Evolutionary conservation across 768 basidiomycete genomes (phyloP).

Genomic region (Tylopilus plumbeoviolaceoides): DNA sequence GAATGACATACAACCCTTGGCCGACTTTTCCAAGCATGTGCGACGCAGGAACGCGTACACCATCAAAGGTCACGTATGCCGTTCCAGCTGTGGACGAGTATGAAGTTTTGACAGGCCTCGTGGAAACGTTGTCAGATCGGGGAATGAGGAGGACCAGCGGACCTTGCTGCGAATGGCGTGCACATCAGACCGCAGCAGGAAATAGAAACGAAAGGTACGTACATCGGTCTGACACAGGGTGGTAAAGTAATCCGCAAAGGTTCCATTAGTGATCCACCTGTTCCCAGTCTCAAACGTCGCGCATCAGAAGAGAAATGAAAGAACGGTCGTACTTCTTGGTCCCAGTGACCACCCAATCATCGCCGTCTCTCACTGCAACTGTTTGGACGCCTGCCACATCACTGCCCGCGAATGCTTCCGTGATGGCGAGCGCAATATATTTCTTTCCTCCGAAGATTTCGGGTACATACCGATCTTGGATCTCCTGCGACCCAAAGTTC

Average conservation of each 20-base stretch:
- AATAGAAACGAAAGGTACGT: constrained; percentile 11
- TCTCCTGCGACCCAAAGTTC: constrained; percentile 78
- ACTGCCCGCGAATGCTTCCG: constrained; percentile 90
- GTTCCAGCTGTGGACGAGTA: constrained; percentile 93
- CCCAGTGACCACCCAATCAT: constrained; percentile 84
- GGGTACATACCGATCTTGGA: constrained; percentile 66
- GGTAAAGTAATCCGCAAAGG: constrained; percentile 81
- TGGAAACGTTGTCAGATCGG: constrained; percentile 68
- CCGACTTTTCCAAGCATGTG: constrained; percentile 88
- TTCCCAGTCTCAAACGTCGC: constrained; percentile 6
- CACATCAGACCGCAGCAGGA: constrained; percentile 1
- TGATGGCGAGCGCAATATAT: constrained; percentile 86
- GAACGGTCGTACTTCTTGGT: constrained; percentile 70
- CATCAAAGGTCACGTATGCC: constrained; percentile 78
- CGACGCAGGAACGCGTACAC: constrained; percentile 75
- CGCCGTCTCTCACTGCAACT: constrained; percentile 80
- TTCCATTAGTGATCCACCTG: constrained; percentile 90
- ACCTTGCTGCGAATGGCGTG: constrained; percentile 44
- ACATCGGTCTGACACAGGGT: constrained; percentile 73
- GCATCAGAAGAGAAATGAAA: not conserved
- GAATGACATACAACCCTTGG: constrained; percentile 75
- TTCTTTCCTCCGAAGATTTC: constrained; percentile 76
- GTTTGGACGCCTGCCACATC: constrained; percentile 84
- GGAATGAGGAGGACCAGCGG: constrained; percentile 75
- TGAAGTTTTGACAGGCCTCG: constrained; percentile 87